Evolutionary conservation across 495 filamentous ascomycete genomes (phyloP).

Genomic region (Ramalina intermedia): DNA sequence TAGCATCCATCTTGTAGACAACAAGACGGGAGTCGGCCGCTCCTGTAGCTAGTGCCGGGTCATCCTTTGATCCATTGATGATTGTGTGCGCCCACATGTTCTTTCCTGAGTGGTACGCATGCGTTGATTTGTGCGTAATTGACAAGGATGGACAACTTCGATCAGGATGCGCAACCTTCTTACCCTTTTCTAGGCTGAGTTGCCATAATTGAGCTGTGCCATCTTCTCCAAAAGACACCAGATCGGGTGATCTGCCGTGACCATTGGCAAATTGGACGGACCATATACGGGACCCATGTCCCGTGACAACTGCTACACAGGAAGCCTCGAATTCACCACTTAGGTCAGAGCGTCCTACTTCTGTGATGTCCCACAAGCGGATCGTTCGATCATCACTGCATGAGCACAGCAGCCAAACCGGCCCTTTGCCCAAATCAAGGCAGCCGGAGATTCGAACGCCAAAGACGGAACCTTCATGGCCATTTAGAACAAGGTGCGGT

Average conservation of each 20-base stretch:
- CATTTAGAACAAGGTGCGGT: conserved; percentile 61
- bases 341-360: too few species aligned
- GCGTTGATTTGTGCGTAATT: conserved; percentile 36
- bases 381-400: conserved; percentile 95
- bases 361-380: conserved; percentile 64
- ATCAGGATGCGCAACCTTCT: conserved; percentile 1
- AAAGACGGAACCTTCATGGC: conserved; percentile 90
- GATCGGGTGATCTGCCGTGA: conserved; percentile 18
- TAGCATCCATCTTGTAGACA: conserved; percentile 12
- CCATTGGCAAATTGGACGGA: conserved; percentile 48
- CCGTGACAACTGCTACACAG: conserved; percentile 56
- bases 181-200: conserved; percentile 25
- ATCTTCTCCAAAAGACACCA: conserved; percentile 74
- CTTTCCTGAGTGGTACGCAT: conserved; percentile 62
- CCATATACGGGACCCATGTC: conserved; percentile 85
- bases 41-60: conserved; percentile 51
- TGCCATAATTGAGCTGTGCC: conserved; percentile 56
- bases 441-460: conserved; percentile 61
- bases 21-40: conserved; percentile 65
- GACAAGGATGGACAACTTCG: conserved; percentile 13
- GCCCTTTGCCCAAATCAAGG: not conserved
- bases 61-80: conserved; percentile 12
- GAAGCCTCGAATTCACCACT: not conserved
- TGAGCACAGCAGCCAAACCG: conserved; percentile 55
- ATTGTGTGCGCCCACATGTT: conserved; percentile 74